A percentile compares a stretch with the other conserved stretches of the same genome.
Evolutionary conservation across 352 stramenopile genomes (phyloP).

Genomic region (Pythium aquatile): DNA sequence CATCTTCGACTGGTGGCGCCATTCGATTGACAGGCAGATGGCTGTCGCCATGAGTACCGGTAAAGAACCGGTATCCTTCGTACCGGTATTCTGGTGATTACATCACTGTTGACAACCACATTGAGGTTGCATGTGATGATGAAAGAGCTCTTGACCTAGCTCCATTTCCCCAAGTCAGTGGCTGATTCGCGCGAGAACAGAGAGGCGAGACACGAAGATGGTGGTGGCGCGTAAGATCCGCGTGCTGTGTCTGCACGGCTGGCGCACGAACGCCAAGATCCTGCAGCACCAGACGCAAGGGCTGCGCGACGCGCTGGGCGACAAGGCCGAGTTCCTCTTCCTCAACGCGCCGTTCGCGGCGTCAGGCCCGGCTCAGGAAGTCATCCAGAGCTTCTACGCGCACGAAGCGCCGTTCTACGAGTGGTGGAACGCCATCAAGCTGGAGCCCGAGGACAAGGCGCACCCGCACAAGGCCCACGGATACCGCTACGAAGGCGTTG

Average conservation of each 20-base stretch:
- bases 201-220: background rate
- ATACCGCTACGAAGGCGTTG: conserved; percentile 61
- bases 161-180: background rate
- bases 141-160: background rate
- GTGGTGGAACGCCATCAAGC: conserved; percentile 73
- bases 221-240: conserved; percentile 38
- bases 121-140: conserved; percentile 7
- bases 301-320: conserved; percentile 52
- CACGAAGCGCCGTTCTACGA: conserved; percentile 62
- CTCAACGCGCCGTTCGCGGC: conserved; percentile 63
- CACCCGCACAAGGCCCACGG: conserved; percentile 18
- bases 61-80: conserved; percentile 1
- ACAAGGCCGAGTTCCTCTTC: conserved; percentile 58
- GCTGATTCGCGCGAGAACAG: background rate
- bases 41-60: background rate
- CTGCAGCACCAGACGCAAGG: conserved; percentile 57
- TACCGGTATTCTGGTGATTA: background rate
- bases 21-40: background rate
- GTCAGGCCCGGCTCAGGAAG: conserved; percentile 51
- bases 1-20: conserved; percentile 6
- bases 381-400: conserved; percentile 61
- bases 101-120: background rate
- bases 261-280: conserved; percentile 70
- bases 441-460: conserved; percentile 19
- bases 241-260: conserved; percentile 78